Evolutionary conservation across 1,284 basidiomycete species (phyloP).

Genomic region (Ganoderma meredithae): DNA sequence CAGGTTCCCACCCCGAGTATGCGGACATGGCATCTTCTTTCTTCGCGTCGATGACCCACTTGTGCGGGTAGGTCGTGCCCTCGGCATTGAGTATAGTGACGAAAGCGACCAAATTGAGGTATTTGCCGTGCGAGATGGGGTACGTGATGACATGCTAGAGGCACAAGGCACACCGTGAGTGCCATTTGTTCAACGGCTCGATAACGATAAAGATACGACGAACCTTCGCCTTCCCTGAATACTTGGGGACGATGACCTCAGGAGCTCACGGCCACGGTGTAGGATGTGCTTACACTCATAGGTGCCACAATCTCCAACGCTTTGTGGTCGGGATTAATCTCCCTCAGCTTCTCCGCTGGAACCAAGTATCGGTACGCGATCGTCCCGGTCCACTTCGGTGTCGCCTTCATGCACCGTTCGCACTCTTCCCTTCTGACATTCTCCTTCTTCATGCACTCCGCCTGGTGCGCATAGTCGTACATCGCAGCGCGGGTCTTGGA

Average conservation of each 20-base stretch:
- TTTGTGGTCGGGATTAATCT: constrained; percentile 25
- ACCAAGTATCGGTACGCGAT: constrained; percentile 28
- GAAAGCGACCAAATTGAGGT: constrained; percentile 36
- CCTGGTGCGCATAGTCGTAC: constrained; percentile 25
- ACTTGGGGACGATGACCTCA: constrained; percentile 11
- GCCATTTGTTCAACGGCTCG: neutral
- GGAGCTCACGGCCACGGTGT: neutral
- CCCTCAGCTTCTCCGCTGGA: constrained; percentile 23
- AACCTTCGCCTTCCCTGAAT: constrained; percentile 30
- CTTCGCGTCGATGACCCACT: constrained; percentile 34
- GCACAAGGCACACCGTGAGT: neutral
- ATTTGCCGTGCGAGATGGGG: constrained; percentile 35
- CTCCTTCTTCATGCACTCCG: constrained; percentile 14
- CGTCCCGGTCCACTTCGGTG: constrained; percentile 31
- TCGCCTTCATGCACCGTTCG: constrained; percentile 23
- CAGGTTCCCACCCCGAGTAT: constrained; percentile 38
- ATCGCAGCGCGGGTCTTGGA: constrained; percentile 24
- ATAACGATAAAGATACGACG: neutral
- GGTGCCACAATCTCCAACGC: constrained; percentile 23
- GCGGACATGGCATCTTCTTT: constrained; percentile 32
- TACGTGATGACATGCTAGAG: constrained; percentile 33
- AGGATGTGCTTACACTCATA: constrained; percentile 18
- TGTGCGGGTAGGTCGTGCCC: constrained; percentile 33
- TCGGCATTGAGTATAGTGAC: constrained; percentile 31
- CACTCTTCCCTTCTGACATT: constrained; percentile 17